phyloP scores from a whole-genome alignment of 169 alveolate species.

The Cryptosporidium sp. region DNA sequence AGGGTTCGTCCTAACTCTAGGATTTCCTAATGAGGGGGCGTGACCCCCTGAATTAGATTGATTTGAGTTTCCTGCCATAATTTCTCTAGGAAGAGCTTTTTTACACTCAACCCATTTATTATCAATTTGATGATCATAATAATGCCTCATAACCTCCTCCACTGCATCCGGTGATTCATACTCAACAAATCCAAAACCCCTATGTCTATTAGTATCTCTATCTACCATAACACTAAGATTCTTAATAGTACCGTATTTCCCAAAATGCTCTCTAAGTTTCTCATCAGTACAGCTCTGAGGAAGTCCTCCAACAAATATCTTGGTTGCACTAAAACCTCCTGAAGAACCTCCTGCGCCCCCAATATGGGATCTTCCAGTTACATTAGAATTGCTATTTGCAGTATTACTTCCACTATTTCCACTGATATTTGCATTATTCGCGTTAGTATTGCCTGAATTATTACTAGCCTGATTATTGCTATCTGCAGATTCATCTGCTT shows the following conservation, averaged over 20 bases:
- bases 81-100: slow-evolving; percentile 79
- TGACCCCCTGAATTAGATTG: background rate
- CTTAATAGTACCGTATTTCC: slow-evolving; percentile 80
- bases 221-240: slow-evolving; percentile 85
- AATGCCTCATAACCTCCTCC: slow-evolving; percentile 78
- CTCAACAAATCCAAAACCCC: slow-evolving; percentile 84
- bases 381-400: slow-evolving; percentile 39
- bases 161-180: slow-evolving; percentile 80
- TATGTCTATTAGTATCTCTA: slow-evolving; percentile 82
- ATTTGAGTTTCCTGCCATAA: slow-evolving; percentile 70
- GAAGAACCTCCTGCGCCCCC: slow-evolving; percentile 2
- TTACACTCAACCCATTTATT: slow-evolving; percentile 83
- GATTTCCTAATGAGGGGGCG: slow-evolving; percentile 24
- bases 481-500: background rate
- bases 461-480: slow-evolving; percentile 2
- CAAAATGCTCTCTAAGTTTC: slow-evolving; percentile 82
- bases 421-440: background rate
- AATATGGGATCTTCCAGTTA: slow-evolving; percentile 7
- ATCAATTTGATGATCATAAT: slow-evolving; percentile 75
- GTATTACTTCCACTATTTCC: slow-evolving; percentile 17
- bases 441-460: background rate
- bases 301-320: slow-evolving; percentile 91
- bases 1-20: slow-evolving; percentile 52
- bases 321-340: slow-evolving; percentile 76
- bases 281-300: slow-evolving; percentile 84